A percentile compares a stretch with the other conserved stretches of the same genome.
Conservation (phyloP, 2,329 filamentous ascomycete species). For the Fusarium sp. region DNA sequence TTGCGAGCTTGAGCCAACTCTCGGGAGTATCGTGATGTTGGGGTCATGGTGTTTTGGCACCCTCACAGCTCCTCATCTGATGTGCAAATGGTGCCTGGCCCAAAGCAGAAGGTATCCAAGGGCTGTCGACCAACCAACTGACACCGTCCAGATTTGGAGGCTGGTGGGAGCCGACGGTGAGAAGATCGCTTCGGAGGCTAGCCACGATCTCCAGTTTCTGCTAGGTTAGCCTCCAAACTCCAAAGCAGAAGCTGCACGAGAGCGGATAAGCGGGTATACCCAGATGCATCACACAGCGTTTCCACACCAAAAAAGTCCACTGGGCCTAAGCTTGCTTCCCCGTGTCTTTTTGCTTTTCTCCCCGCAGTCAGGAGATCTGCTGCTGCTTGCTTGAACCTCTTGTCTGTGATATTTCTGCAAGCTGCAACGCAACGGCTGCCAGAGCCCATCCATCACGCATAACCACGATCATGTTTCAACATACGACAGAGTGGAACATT, state of each 20-base stretch:
- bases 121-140: conserved; percentile 36
- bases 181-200: conserved; percentile 29
- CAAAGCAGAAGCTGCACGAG: conserved; percentile 29
- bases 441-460: conserved; percentile 1
- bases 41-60: conserved; percentile 26
- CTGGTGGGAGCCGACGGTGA: conserved; percentile 20
- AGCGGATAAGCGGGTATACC: conserved; percentile 43
- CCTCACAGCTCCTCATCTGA: conserved; percentile 7
- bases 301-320: conserved; percentile 17
- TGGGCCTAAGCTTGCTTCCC: conserved; percentile 38
- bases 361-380: conserved; percentile 39
- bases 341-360: conserved; percentile 23
- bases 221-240: conserved; percentile 27
- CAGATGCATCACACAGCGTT: conserved; percentile 35
- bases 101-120: conserved; percentile 37
- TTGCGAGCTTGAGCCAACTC: conserved; percentile 10
- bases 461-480: conserved; percentile 8
- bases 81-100: conserved; percentile 16
- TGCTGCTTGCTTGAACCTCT: conserved; percentile 12
- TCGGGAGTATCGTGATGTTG: conserved; percentile 34
- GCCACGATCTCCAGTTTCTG: conserved; percentile 27
- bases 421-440: conserved; percentile 8
- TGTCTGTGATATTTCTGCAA: conserved; percentile 19
- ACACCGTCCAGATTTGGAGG: conserved; percentile 23
- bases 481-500: conserved; percentile 17